Evolutionary conservation across 371 early-diverging fungal genomes (phyloP), one percentile per base, ranked within the genome.

Genomic region (Mucor racemosus): DNA sequence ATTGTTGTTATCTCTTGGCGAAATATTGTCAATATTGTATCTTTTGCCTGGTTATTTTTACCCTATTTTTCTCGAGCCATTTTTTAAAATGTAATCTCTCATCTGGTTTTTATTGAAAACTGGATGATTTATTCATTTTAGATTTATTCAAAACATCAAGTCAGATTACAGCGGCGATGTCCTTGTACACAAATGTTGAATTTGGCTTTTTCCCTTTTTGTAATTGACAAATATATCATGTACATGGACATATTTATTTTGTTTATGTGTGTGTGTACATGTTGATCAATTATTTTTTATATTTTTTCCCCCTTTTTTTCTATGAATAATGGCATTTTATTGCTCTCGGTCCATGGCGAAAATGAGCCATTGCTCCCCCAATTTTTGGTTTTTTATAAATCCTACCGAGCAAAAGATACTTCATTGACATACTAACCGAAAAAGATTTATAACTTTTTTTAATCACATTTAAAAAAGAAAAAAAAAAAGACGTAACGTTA

Each of bases 91-190:
- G 26, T 6, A n/a, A 26, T 50, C 26, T 44, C 14, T 44, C 44
- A 7, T 44, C 44, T 44, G 44, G 17, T 44, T 44, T 15, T 44
- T 44, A 17, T 44, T 44, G 7, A 44, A 44, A 17, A 44, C 44
- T n/a, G 17, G 44, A 44, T 44, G 44, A 44, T 17, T 26, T 21
- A 26, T 50, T 10, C 50, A 11, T 50, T 21, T 58, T 58, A 39
- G 19, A 36, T 60, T 60, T 64, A 50, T 58, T 44, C 38, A 44
- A 57, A 46, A 65, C 65, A 65, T 21, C 36, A 63, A 58, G 58
- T 59, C 60, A 68, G 54, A 58, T 64, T 64, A 33, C 54, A 58
- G 53, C 64, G 46, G 59, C 68, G 64, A 58, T 53, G 13, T 42
- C 31, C 53, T 33, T 46, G 21, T 50, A 66, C 66, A 60, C 58